A percentile compares a stretch with the other conserved stretches of the same genome.
phyloP scores from a whole-genome alignment of 202 grass and related monocot genomes.

The Setaria italica region DNA sequence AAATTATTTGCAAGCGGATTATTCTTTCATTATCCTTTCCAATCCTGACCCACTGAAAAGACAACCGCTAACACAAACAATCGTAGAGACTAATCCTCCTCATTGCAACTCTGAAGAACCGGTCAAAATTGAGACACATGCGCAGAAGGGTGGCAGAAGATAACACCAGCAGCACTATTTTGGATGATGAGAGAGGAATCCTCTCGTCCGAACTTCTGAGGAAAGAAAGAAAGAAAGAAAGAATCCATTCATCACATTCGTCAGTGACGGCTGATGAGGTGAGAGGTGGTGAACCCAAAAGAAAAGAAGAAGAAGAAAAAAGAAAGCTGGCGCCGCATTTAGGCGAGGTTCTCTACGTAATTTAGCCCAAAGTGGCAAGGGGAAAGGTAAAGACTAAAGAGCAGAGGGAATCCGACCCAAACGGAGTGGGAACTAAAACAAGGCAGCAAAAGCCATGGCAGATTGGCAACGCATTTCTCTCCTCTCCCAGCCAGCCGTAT shows the following conservation, averaged over 20 bases:
- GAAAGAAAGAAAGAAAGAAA: neutral
- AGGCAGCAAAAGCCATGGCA: slow-evolving; percentile 21
- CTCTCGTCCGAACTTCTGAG: slow-evolving; percentile 4
- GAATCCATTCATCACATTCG: slow-evolving; percentile 27
- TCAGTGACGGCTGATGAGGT: neutral
- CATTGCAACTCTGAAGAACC: neutral
- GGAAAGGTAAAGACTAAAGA: slow-evolving; percentile 26
- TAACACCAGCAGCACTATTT: neutral
- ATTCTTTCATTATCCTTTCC: neutral
- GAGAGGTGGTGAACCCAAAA: neutral
- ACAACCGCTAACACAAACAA: slow-evolving; percentile 25
- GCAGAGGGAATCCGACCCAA: slow-evolving; percentile 39
- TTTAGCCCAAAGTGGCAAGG: slow-evolving; percentile 51
- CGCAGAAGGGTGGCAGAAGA: neutral
- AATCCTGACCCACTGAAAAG: neutral
- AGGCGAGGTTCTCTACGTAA: slow-evolving; percentile 53
- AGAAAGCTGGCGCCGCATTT: slow-evolving; percentile 7
- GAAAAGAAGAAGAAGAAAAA: no score
- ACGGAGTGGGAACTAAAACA: slow-evolving; percentile 24
- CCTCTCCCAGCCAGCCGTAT: slow-evolving; percentile 19
- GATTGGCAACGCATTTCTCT: neutral
- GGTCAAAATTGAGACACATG: slow-evolving; percentile 8
- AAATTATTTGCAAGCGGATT: neutral
- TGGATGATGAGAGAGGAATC: neutral
- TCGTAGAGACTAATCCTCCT: neutral